Evolutionary conservation across 495 filamentous ascomycete species (phyloP), one percentile per base, ranked within the genome.

Genomic region (Tuber indicum): DNA sequence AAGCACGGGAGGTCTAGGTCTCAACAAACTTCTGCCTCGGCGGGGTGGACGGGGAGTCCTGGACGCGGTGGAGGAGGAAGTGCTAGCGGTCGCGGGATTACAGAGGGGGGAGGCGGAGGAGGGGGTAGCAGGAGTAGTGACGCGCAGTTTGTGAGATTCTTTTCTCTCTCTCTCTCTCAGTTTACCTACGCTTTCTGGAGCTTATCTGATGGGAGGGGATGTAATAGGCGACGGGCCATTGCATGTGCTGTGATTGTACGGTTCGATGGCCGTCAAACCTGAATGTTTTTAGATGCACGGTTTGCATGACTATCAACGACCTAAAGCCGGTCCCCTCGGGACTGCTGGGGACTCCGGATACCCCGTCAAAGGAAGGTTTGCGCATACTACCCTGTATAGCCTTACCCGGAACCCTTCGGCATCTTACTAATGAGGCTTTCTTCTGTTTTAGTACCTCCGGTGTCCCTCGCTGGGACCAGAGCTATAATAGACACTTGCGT

Each of bases 231-330:
- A 91, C 91, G 44, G 93, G 93, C 21, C 91, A 88, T 81, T 97
- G 93, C 82, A 90, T 91, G 86, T 93, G 92, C 17, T 97, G 94
- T 83, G 92, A 91, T 83, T 92, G 91, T 72, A 89, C 89, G 62
- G 90, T 97, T 71, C 90, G 91, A 72, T 97, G 94, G 92, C 94
- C 94, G n/a, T 88, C 87, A 76, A 87, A 91, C 75, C 83, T 95
- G 79, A 88, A 88, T 42, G 87, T 91, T 66, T 97, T 94, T 85
- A 88, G 93, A 79, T 98, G 94, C 84, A 92, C 92, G 46, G 89
- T 92, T 71, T 98, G 94, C 84, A 86, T 93, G 80, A 97, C 92
- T 71, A 89, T 98, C 81, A 97, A 96, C 80, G 94, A 97, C 82
- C 82, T 97, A 71, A 88, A 89, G 76, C 89, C 89, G 75, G 42